Evolutionary conservation across 202 grass and related monocot genomes (phyloP).

Genomic region (Schoenoplectus triqueter): DNA sequence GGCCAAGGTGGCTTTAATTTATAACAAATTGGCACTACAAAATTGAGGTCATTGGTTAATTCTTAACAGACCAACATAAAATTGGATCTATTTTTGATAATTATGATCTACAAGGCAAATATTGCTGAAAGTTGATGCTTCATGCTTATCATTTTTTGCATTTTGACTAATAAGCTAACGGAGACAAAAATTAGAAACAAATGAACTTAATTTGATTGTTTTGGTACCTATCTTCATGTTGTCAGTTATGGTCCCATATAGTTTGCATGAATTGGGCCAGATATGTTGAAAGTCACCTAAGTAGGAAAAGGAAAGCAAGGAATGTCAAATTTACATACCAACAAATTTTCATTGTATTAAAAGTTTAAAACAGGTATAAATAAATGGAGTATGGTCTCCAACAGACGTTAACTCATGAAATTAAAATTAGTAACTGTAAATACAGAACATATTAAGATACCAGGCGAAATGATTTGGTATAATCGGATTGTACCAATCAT

Average conservation of each 20-base stretch:
- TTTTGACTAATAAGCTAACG: not conserved
- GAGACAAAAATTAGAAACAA: not conserved
- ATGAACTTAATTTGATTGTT: not conserved
- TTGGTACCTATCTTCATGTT: constrained; percentile 32
- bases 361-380: too few species aligned
- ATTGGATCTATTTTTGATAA: not conserved
- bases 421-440: too few species aligned
- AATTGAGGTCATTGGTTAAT: not conserved
- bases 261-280: not conserved
- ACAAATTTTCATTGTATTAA: too few species aligned
- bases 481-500: too few species aligned
- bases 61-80: not conserved
- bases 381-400: too few species aligned
- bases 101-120: not conserved
- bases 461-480: too few species aligned
- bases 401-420: too few species aligned
- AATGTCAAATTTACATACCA: constrained; percentile 22
- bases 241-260: not conserved
- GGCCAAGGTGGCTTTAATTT: not conserved
- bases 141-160: not conserved
- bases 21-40: not conserved
- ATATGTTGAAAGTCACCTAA: constrained; percentile 9
- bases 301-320: not conserved
- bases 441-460: too few species aligned
- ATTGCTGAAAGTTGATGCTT: not conserved